Evolutionary conservation across 257 asterid genomes (phyloP), one percentile per base, ranked within the genome.

Genomic region (Knoxia roxburghii): DNA sequence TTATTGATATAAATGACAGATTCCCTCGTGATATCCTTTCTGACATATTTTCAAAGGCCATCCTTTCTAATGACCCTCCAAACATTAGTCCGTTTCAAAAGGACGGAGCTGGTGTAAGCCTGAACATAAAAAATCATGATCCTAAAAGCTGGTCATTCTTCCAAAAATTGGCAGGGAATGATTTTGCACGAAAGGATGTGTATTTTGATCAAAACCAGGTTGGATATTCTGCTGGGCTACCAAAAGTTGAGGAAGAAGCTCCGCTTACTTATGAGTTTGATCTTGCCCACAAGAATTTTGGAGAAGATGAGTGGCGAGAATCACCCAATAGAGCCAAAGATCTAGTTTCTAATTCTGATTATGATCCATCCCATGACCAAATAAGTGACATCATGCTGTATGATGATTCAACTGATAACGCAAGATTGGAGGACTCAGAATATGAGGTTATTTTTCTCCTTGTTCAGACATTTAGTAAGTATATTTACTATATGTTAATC

Each of bases 81-180:
- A 81, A 82, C 75, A 64, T 84, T 61, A 81, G 83, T 73, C 82
- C 81, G 53, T 78, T 83, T 53, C 86, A 66, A 53, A 85, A 83
- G 49, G 95, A 87, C 77, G 93, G 83, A 61, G 87, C 84, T 64
- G 96, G 89, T 68, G 52, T 81, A 87, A 92, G 98, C 68, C 74
- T 92, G 78, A 92, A 92, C 79, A 73, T 87, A 55, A 90, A 87
- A 75, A 92, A 89, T 75, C 93, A 86, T 65, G 98, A 92, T 13
- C 98, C 98, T 30, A 77, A 89, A 73, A 90, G 77, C 75, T 92
- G 98, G 98, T 92, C 98, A 65, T 92, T 84, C 86, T 92, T 92
- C 80, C 89, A 87, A 80, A 86, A 88, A 72, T 78, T 89, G 82
- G 96, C 93, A 33, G 95, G 97, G 68, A 90, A 87, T 80, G 93